Evolutionary conservation across 129 eudicot species (phyloP), one percentile per base, ranked within the genome.

Genomic region (sunflower (Helianthus annuus)): DNA sequence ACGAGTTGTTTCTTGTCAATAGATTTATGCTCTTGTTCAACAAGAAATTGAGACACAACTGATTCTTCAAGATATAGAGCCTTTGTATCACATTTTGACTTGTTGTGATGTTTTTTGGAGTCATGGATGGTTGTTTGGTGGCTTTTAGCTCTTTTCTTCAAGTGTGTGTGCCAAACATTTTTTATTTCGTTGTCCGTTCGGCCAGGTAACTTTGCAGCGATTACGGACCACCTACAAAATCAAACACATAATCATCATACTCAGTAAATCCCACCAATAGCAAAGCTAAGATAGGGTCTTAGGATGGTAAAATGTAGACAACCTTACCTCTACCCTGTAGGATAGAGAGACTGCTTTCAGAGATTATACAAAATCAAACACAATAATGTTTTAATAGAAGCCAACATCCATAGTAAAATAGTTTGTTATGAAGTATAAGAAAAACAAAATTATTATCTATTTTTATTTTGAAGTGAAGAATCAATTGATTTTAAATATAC

Each of bases 161-260:
- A 71, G 63, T 76, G 85, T 14, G 96, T 90, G 69, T 90, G 93
- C 96, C 96, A 89, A 16, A 89, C 86, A 71, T 89, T 89, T 68
- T 89, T 89, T 12, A 90, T 90, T 62, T 90, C 96, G 48, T 90
- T 90, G 78, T 90, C 96, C 9, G 96, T 89, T 69, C 96, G 69
- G 51, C 96, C 96, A 15, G 93, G 93, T 62, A 89, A 68, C 24
- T 83, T 90, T n/a, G 87, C 80, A 44, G 96, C 96, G 48, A 90
- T 90, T 1, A 91, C 81, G 3, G 96, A 90, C 96, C 96, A 90
- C 71, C 96, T 90, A 62, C 9, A 68, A 68, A 70, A 57, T 27
- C 5, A 60, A 29, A 44, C 45, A 34, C 3, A 3, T n/a, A n/a
- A n/a, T n/a, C n/a, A n/a, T n/a, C n/a, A n/a, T n/a, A n/a, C n/a